Conservation (phyloP, 345 rosid genomes). For the Citrus sinensis region DVS_A1.0 CM039163.1:43563501-43564000, state of each 20-base stretch:
- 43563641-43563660: neutral
- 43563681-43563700: neutral
- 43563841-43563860: slow-evolving; percentile 81
- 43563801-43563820: slow-evolving; percentile 79
- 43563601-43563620: neutral
- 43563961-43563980: slow-evolving; percentile 5
- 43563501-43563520: slow-evolving; percentile 10
- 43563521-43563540: slow-evolving; percentile 3
- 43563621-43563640: neutral
- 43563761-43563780: neutral
- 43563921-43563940: slow-evolving; percentile 33
- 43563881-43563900: slow-evolving; percentile 80
- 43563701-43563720: neutral
- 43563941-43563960: neutral
- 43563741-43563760: neutral
- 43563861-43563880: slow-evolving; percentile 79
- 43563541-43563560: neutral
- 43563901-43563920: slow-evolving; percentile 55
- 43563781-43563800: slow-evolving; percentile 1
- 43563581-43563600: neutral
- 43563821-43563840: slow-evolving; percentile 80
- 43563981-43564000: slow-evolving; percentile 9
- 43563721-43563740: neutral
- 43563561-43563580: neutral
- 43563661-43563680: neutral